Evolutionary conservation across 1,284 basidiomycete genomes (phyloP).

Genomic region (Bondarzewia mesenterica): DNA sequence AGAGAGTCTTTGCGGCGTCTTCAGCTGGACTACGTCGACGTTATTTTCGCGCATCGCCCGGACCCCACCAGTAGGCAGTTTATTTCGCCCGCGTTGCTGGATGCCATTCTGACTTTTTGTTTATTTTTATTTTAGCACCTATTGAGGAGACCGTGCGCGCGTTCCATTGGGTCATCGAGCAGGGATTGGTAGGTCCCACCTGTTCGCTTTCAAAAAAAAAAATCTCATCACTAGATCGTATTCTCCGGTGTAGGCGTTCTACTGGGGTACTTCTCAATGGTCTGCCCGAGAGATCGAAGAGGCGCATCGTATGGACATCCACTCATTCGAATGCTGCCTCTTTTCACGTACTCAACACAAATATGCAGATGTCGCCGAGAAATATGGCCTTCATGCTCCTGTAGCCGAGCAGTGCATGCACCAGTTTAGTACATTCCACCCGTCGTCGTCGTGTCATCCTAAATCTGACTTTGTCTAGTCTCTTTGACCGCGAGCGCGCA

Average conservation of each 20-base stretch:
- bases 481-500: constrained; percentile 71
- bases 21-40: constrained; percentile 71
- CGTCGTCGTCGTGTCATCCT: constrained; percentile 3
- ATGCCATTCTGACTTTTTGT: no score
- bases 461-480: constrained; percentile 26
- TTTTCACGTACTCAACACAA: neutral
- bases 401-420: constrained; percentile 77
- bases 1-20: constrained; percentile 63
- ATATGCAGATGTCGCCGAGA: constrained; percentile 54
- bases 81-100: no score
- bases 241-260: constrained; percentile 46
- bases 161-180: constrained; percentile 61
- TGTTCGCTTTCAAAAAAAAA: no score
- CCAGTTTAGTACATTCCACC: constrained; percentile 28
- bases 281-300: constrained; percentile 67
- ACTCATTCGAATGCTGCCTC: neutral
- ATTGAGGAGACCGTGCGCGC: constrained; percentile 71
- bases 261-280: constrained; percentile 81
- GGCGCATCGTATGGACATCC: constrained; percentile 44
- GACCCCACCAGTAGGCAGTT: constrained; percentile 36
- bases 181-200: constrained; percentile 43
- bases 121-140: constrained; percentile 30
- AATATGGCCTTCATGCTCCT: constrained; percentile 65
- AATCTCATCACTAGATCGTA: no score
- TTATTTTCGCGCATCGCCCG: constrained; percentile 59